Evolutionary conservation across 2,329 filamentous ascomycete genomes (phyloP).

Genomic region (Pestalotiopsis sp.): DNA sequence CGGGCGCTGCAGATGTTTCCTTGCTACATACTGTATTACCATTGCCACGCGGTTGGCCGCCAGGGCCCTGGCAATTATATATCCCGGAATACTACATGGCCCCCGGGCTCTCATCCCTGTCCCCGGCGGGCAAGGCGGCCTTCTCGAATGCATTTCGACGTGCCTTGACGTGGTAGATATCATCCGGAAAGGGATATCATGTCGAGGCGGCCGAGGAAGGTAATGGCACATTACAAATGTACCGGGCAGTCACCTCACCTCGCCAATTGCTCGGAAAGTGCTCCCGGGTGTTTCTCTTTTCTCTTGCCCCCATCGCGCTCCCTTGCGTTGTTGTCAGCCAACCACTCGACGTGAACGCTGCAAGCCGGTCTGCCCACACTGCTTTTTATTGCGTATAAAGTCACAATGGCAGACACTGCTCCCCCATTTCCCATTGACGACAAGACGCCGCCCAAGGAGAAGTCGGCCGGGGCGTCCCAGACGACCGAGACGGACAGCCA

Average conservation of each 20-base stretch:
- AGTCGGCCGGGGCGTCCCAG: not conserved
- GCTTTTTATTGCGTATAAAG: not conserved
- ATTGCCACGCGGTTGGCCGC: not conserved
- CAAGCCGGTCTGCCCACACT: no score
- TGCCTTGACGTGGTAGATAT: no score
- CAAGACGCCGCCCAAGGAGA: not conserved
- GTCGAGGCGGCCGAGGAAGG: no score
- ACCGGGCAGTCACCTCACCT: not conserved
- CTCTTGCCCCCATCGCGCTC: no score
- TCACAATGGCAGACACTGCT: not conserved
- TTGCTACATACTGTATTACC: not conserved
- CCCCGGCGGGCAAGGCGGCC: not conserved
- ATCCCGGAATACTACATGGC: not conserved
- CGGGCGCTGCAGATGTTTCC: not conserved
- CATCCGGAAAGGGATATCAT: no score
- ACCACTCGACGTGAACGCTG: no score
- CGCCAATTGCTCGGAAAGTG: not conserved
- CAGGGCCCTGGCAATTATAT: not conserved
- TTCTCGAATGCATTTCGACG: not conserved
- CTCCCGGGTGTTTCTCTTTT: no score
- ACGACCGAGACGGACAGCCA: not conserved
- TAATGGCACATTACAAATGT: not conserved
- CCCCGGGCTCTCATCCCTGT: not conserved
- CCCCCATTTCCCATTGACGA: not conserved
- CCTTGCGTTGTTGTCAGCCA: not conserved